A percentile compares a stretch with the other conserved stretches of the same genome.
Conservation (phyloP, 2,329 filamentous ascomycete species). For the Xylariaceae sp. region DNA sequence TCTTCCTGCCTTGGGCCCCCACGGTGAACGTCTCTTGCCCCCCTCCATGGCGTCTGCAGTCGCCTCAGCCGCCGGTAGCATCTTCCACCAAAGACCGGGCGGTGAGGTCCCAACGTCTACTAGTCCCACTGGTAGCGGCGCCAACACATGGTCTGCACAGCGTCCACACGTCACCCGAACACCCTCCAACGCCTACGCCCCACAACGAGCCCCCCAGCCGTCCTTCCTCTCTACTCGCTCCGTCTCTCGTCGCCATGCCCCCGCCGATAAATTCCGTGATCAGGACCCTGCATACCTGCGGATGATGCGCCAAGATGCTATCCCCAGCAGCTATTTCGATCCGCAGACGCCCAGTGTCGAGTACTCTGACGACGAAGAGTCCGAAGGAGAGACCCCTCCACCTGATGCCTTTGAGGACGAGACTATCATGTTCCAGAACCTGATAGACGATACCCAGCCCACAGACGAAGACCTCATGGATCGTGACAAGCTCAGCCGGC, state of each 20-base stretch:
- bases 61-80: constrained; percentile 39
- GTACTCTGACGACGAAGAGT: constrained; percentile 73
- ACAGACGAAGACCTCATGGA: constrained; percentile 86
- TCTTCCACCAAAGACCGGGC: constrained; percentile 34
- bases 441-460: constrained; percentile 72
- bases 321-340: constrained; percentile 64
- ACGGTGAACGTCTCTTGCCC: constrained; percentile 38
- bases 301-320: constrained; percentile 69
- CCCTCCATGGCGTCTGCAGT: constrained; percentile 41
- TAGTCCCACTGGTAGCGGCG: constrained; percentile 27
- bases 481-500: constrained; percentile 76
- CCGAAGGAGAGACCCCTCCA: constrained; percentile 84
- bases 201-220: constrained; percentile 48
- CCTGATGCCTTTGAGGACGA: constrained; percentile 87
- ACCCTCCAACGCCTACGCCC: constrained; percentile 74
- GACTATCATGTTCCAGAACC: constrained; percentile 75
- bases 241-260: constrained; percentile 43
- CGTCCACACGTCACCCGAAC: constrained; percentile 65
- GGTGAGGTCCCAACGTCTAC: constrained; percentile 23
- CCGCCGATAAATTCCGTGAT: constrained; percentile 53
- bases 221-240: constrained; percentile 37
- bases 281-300: constrained; percentile 96
- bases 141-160: constrained; percentile 51
- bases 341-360: constrained; percentile 62
- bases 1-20: constrained; percentile 40